Evolutionary conservation across 352 stramenopile species (phyloP).

Genomic region (Phytopythium aichiense): DNA sequence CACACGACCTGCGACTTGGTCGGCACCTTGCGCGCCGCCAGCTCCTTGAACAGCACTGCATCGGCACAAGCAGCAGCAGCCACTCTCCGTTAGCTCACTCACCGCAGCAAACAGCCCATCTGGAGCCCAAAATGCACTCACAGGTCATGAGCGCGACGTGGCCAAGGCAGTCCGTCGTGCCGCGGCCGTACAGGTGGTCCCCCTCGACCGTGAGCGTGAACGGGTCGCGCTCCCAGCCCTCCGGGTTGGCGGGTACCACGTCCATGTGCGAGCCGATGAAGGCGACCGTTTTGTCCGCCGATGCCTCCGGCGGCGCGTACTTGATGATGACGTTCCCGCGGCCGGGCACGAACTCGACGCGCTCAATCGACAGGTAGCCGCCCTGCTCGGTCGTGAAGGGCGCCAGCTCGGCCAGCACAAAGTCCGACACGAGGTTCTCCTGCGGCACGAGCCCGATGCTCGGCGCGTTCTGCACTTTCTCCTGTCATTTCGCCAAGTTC

Average conservation of each 20-base stretch:
- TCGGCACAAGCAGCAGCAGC: background rate
- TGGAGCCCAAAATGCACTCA: slow-evolving; percentile 11
- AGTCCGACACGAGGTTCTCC: slow-evolving; percentile 83
- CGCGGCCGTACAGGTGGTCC: slow-evolving; percentile 89
- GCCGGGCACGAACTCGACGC: slow-evolving; percentile 73
- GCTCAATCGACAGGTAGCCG: slow-evolving; percentile 60
- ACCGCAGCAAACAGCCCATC: too few relatives aligned
- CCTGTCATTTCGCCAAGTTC: slow-evolving; percentile 7
- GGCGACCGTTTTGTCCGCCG: slow-evolving; percentile 60
- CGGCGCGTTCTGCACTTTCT: slow-evolving; percentile 69
- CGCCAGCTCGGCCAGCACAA: slow-evolving; percentile 78
- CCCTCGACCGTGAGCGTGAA: slow-evolving; percentile 86
- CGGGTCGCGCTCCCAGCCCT: slow-evolving; percentile 82
- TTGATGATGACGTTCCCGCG: slow-evolving; percentile 90
- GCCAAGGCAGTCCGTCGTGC: slow-evolving; percentile 90
- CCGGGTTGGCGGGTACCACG: slow-evolving; percentile 88
- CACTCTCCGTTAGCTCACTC: too few relatives aligned
- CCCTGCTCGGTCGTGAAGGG: slow-evolving; percentile 77
- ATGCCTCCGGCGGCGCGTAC: slow-evolving; percentile 62
- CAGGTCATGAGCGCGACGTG: slow-evolving; percentile 89
- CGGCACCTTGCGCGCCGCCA: slow-evolving; percentile 61
- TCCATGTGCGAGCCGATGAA: slow-evolving; percentile 91
- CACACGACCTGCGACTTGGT: slow-evolving; percentile 73
- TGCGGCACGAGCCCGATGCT: slow-evolving; percentile 67
- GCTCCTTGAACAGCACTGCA: slow-evolving; percentile 54